Evolutionary conservation across 1,139 yeast genomes (phyloP).

Genomic region (Protomyces gravidus): DNA sequence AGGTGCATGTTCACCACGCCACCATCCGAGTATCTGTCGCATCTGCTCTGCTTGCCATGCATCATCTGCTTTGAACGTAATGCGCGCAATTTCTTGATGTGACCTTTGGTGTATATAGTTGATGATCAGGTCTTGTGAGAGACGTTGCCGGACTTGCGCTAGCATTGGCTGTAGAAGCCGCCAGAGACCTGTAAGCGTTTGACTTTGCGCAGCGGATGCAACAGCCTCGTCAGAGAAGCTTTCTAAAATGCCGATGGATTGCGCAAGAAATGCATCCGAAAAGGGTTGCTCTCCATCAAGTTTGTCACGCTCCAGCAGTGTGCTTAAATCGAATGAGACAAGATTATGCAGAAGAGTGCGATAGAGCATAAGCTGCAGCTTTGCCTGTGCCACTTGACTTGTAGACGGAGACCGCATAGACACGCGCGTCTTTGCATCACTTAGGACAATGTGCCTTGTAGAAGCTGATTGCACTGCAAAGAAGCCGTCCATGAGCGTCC

Average conservation of each 20-base stretch:
- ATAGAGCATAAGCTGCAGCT: slow-evolving; percentile 33
- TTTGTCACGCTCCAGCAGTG: neutral
- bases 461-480: neutral
- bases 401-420: slow-evolving; percentile 24
- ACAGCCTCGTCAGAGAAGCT: slow-evolving; percentile 13
- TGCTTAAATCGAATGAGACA: slow-evolving; percentile 28
- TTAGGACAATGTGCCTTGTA: slow-evolving; percentile 17
- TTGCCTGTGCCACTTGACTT: slow-evolving; percentile 31
- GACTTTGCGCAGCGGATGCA: neutral
- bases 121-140: slow-evolving; percentile 27
- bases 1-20: slow-evolving; percentile 34
- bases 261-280: slow-evolving; percentile 26
- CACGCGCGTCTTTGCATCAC: slow-evolving; percentile 30
- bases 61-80: slow-evolving; percentile 29
- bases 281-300: slow-evolving; percentile 25
- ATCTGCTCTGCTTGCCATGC: slow-evolving; percentile 19
- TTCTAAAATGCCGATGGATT: slow-evolving; percentile 13
- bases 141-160: slow-evolving; percentile 1
- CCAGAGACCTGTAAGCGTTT: slow-evolving; percentile 31
- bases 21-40: slow-evolving; percentile 26
- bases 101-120: slow-evolving; percentile 31
- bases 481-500: neutral
- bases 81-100: slow-evolving; percentile 28
- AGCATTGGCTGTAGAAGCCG: slow-evolving; percentile 22
- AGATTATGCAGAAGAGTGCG: slow-evolving; percentile 30